Evolutionary conservation across 768 basidiomycete genomes (phyloP).

Genomic region (Nevesoporus exiguus): DNA sequence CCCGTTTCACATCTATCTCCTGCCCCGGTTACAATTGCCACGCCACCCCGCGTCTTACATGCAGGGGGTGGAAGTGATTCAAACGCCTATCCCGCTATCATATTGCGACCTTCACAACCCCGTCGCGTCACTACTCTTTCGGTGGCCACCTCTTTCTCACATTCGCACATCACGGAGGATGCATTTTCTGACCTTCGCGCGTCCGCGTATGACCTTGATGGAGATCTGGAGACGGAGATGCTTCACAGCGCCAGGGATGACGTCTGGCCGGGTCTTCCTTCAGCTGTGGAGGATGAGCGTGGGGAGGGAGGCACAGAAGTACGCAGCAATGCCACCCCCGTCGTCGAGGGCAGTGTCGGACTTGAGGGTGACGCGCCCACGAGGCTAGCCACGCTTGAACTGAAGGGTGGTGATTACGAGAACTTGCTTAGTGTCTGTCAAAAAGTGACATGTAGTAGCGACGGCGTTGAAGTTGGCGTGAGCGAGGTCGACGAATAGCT

Average conservation of each 20-base stretch:
- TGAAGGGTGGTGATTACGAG: constrained; percentile 13
- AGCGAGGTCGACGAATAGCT: background rate
- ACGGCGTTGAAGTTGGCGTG: background rate
- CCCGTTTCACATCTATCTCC: constrained; percentile 5
- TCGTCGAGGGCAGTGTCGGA: constrained; percentile 8
- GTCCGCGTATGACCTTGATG: constrained; percentile 27
- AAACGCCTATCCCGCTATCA: background rate
- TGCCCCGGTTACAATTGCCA: background rate
- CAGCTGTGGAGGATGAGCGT: constrained; percentile 13
- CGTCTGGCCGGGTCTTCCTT: constrained; percentile 7
- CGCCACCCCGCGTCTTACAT: background rate
- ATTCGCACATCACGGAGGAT: constrained; percentile 26
- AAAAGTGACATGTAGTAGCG: background rate
- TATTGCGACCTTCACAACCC: constrained; percentile 6
- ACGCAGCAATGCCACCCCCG: background rate
- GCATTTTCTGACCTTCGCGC: constrained; percentile 19
- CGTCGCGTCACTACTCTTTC: constrained; percentile 23
- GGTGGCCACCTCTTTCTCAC: constrained; percentile 19
- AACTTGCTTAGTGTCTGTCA: constrained; percentile 1
- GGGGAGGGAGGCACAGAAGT: background rate
- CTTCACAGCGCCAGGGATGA: constrained; percentile 23
- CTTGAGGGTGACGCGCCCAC: background rate
- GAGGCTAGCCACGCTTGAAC: background rate
- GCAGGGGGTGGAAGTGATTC: background rate
- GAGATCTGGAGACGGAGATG: constrained; percentile 26